These are phyloP conservation scores for Fusarium succisae DNA, from an alignment of 2,329 filamentous ascomycete genomes.

Conservation along the genomic window DNA sequence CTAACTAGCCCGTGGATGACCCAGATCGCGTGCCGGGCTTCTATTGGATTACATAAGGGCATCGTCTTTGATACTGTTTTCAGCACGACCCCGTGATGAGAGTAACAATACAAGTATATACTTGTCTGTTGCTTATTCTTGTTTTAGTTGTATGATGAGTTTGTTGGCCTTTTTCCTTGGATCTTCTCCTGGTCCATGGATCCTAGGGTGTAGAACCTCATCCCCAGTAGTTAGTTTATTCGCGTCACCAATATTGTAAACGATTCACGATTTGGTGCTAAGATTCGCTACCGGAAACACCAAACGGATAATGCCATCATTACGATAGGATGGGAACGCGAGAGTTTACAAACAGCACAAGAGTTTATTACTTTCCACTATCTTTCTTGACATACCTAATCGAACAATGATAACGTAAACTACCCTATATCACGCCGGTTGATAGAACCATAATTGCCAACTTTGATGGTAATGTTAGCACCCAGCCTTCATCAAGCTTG, in stretches of 20 bases:
- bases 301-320: too few species aligned
- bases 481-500: not conserved
- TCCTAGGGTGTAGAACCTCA: not conserved
- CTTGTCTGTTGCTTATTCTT: not conserved
- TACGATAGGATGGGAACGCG: too few species aligned
- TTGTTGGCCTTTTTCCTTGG: not conserved
- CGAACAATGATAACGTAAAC: too few species aligned
- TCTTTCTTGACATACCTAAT: not conserved
- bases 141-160: not conserved
- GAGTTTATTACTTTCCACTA: not conserved
- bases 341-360: not conserved
- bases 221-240: not conserved
- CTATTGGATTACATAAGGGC: constrained; percentile 31
- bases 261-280: not conserved
- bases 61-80: constrained; percentile 3
- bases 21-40: constrained; percentile 20
- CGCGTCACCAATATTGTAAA: not conserved
- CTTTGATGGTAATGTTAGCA: not conserved
- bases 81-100: constrained; percentile 8
- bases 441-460: not conserved
- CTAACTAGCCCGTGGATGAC: constrained; percentile 13
- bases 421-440: not conserved
- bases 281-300: not conserved
- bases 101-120: not conserved
- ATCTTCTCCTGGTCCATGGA: not conserved